Conservation (phyloP, 228 moss, liverwort and hornwort genomes). For the Sphagnum fallax region DNA sequence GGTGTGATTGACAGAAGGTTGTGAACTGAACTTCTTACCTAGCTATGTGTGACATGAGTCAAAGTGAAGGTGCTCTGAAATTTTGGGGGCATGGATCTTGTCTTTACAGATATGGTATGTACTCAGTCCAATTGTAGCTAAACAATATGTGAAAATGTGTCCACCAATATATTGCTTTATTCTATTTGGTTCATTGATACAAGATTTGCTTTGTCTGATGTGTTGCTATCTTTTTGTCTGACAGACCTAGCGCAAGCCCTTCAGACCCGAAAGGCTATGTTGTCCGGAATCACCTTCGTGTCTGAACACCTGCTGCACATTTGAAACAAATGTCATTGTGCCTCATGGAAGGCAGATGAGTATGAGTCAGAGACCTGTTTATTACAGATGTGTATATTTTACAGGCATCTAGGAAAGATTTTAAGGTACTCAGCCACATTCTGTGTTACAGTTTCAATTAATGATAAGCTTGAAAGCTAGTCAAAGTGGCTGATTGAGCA, state of each 20-base stretch:
- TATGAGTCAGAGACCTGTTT: background rate
- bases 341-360: background rate
- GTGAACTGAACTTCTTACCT: background rate
- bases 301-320: conserved; percentile 1
- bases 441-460: too few species aligned
- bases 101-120: background rate
- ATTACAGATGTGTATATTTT: background rate
- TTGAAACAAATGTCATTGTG: background rate
- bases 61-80: background rate
- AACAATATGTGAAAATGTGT: background rate
- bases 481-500: too few species aligned
- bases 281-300: conserved; percentile 68
- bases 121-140: background rate
- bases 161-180: too few species aligned
- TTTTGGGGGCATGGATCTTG: background rate
- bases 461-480: too few species aligned
- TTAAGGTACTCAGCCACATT: too few species aligned
- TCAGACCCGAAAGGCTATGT: conserved; percentile 82
- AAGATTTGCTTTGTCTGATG: background rate
- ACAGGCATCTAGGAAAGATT: background rate
- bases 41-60: background rate
- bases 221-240: background rate
- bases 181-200: too few species aligned
- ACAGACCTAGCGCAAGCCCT: conserved; percentile 79
- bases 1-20: conserved; percentile 97